phyloP scores from a whole-genome alignment of 2,329 filamentous ascomycete genomes.

The Sporothrix brunneoviolacea region DNA sequence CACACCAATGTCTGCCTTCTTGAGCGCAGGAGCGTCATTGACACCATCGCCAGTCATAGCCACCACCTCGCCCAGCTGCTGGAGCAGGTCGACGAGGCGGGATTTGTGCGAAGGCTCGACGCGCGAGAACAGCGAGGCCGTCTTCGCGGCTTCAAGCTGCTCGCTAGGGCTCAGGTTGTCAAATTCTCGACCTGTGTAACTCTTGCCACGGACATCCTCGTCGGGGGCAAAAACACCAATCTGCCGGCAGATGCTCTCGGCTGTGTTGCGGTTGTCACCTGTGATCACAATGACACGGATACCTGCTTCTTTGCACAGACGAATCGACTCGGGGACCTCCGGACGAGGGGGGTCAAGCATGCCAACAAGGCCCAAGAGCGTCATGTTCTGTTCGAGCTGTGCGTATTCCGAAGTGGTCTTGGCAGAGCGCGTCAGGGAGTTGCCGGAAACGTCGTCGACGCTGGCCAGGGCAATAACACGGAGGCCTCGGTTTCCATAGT shows the following conservation, averaged over 20 bases:
- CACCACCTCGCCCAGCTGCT: slow-evolving; percentile 87
- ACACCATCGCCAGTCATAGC: slow-evolving; percentile 99
- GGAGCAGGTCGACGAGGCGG: slow-evolving; percentile 93
- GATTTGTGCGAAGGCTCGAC: slow-evolving; percentile 96
- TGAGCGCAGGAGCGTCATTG: slow-evolving; percentile 94
- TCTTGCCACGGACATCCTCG: slow-evolving; percentile 81
- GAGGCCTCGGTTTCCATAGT: slow-evolving; percentile 86
- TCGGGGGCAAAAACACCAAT: slow-evolving; percentile 79
- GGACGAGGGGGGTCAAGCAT: slow-evolving; percentile 96
- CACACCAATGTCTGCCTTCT: slow-evolving; percentile 98
- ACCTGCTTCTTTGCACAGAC: slow-evolving; percentile 83
- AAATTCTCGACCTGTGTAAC: slow-evolving; percentile 91
- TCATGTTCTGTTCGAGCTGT: slow-evolving; percentile 88
- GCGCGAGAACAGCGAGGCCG: slow-evolving; percentile 86
- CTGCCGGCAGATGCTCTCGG: slow-evolving; percentile 93
- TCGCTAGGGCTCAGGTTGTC: slow-evolving; percentile 73
- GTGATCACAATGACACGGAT: slow-evolving; percentile 98
- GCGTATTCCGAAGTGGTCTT: slow-evolving; percentile 79
- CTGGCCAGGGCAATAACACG: slow-evolving; percentile 91
- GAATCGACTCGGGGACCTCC: slow-evolving; percentile 80
- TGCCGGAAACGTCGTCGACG: slow-evolving; percentile 65
- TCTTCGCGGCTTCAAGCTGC: slow-evolving; percentile 76
- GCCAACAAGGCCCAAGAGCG: slow-evolving; percentile 83
- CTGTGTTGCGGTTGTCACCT: slow-evolving; percentile 95
- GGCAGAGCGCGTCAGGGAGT: slow-evolving; percentile 64